These are phyloP conservation scores for Botrytis fabae DNA, from an alignment of 2,329 filamentous ascomycete genomes.

Conservation along the genomic window DNA sequence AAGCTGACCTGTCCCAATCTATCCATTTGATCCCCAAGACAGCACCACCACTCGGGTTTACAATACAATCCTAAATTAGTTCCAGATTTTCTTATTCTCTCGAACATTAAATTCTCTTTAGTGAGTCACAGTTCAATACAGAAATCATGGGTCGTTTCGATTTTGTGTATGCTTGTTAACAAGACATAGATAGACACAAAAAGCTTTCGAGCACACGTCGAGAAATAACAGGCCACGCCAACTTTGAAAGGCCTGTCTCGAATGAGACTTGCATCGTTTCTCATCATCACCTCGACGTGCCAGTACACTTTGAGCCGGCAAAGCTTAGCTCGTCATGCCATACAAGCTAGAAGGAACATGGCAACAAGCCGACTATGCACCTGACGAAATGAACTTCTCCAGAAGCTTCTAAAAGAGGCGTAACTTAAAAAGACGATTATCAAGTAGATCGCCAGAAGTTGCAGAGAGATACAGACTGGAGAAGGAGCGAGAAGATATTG, in stretches of 20 bases:
- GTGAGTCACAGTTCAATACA: not conserved
- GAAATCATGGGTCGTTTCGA: not conserved
- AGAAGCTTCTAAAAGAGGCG: not conserved
- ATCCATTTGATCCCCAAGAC: not conserved
- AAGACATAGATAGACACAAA: not conserved
- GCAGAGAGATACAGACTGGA: not conserved
- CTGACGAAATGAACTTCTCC: not conserved
- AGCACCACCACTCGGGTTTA: not conserved
- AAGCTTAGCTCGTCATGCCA: not conserved
- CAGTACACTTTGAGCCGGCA: not conserved
- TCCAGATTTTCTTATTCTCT: not conserved
- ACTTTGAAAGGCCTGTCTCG: not conserved
- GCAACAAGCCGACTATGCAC: not conserved
- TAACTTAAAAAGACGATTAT: not conserved
- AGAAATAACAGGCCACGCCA: not conserved
- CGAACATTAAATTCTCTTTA: no score
- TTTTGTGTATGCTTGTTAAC: not conserved
- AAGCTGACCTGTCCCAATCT: not conserved
- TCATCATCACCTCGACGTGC: not conserved
- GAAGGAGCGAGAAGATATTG: not conserved
- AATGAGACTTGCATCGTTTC: not conserved
- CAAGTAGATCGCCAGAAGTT: not conserved
- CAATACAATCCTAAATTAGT: not conserved
- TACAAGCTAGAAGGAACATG: not conserved
- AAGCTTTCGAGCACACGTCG: not conserved